These are phyloP conservation scores for Euphrasia arctica DNA, from an alignment of 305 asterid species.

Conservation along the genomic window DNA sequence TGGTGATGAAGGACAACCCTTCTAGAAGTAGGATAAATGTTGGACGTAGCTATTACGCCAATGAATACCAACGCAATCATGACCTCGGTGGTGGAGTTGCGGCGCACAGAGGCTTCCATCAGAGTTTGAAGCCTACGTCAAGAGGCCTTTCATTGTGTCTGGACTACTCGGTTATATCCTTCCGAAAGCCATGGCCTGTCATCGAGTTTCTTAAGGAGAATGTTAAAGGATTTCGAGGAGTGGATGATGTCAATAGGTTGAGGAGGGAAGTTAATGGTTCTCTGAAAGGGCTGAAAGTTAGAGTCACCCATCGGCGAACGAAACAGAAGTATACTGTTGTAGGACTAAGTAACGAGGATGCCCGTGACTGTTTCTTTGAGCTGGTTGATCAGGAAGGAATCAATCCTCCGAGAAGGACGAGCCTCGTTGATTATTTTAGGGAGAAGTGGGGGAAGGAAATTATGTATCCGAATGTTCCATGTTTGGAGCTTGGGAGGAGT, in stretches of 20 bases:
- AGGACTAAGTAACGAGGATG: constrained; percentile 25
- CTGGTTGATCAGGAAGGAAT: constrained; percentile 34
- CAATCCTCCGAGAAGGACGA: constrained; percentile 16
- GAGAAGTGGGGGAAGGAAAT: constrained; percentile 44
- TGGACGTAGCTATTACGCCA: constrained; percentile 45
- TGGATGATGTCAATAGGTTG: constrained; percentile 24
- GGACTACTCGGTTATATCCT: constrained; percentile 50
- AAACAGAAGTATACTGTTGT: constrained; percentile 43
- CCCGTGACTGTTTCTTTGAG: constrained; percentile 31
- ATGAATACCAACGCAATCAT: constrained; percentile 7
- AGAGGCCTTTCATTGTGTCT: constrained; percentile 54
- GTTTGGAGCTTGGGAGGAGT: constrained; percentile 54
- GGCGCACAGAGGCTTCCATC: constrained; percentile 52
- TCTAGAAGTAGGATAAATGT: constrained; percentile 28
- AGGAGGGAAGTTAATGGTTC: constrained; percentile 20
- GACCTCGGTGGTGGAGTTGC: constrained; percentile 46
- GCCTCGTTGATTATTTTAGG: constrained; percentile 40
- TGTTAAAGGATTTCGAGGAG: constrained; percentile 23
- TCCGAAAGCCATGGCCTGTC: constrained; percentile 46
- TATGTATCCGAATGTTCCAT: constrained; percentile 33
- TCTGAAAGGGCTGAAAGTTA: constrained; percentile 51
- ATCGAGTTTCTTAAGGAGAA: constrained; percentile 43
- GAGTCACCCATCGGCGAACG: constrained; percentile 46
- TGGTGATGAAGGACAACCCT: constrained; percentile 73
- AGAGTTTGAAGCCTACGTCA: constrained; percentile 56